Conservation (phyloP, 345 rosid genomes). For the Kernera saxatilis region DNA sequence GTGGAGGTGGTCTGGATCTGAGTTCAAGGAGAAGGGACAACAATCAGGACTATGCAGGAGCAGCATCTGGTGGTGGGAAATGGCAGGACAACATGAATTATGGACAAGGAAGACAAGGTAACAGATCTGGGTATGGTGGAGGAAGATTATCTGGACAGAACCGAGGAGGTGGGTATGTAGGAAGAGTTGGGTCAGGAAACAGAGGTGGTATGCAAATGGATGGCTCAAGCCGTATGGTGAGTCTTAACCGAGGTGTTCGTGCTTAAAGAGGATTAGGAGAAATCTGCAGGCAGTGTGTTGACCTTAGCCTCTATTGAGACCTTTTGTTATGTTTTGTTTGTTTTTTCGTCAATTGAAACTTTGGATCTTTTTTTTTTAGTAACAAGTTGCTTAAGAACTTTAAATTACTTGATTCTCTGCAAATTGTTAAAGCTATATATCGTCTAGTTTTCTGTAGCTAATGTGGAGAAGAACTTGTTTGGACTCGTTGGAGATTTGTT, state of each 20-base stretch:
- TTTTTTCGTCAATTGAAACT: neutral
- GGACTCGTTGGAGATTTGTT: neutral
- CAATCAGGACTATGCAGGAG: conserved; percentile 35
- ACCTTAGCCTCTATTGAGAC: conserved; percentile 3
- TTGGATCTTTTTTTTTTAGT: neutral
- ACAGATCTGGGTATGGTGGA: conserved; percentile 29
- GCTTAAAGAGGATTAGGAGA: neutral
- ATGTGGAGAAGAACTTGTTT: neutral
- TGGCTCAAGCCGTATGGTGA: conserved; percentile 35
- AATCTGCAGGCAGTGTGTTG: neutral
- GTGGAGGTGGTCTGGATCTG: conserved; percentile 62
- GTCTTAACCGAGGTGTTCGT: conserved; percentile 27
- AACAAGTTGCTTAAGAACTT: neutral
- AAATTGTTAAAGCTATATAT: neutral
- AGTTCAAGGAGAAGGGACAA: conserved; percentile 59
- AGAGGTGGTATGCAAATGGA: conserved; percentile 29
- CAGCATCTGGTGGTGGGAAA: conserved; percentile 28
- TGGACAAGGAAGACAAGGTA: conserved; percentile 32
- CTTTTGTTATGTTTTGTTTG: neutral
- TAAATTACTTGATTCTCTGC: neutral
- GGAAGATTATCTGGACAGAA: conserved; percentile 26
- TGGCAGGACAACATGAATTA: conserved; percentile 31
- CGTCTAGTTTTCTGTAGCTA: neutral
- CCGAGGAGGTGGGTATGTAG: conserved; percentile 28
- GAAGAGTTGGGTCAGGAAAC: conserved; percentile 27